phyloP scores from a whole-genome alignment of 2,329 filamentous ascomycete genomes.

The Colletotrichum euphorbiae region DNA sequence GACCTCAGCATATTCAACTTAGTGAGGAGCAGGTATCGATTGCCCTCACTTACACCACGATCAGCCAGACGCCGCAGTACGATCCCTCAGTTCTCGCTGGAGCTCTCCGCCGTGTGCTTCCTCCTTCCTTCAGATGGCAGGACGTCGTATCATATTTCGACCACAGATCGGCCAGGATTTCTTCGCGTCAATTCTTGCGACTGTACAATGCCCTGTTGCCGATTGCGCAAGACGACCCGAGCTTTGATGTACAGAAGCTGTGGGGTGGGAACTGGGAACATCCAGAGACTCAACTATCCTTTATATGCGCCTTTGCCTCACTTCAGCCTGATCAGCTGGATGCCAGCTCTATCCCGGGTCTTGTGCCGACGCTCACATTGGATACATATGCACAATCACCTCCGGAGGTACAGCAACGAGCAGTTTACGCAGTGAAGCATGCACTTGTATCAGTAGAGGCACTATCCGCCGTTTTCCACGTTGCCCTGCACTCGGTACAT shows the following conservation, averaged over 20 bases:
- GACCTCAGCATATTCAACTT: conserved; percentile 69
- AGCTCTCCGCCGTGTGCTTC: conserved; percentile 71
- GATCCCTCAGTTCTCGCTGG: conserved; percentile 68
- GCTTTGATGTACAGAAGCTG: conserved; percentile 85
- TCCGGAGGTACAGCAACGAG: conserved; percentile 63
- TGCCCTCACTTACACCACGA: conserved; percentile 75
- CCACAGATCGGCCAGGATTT: conserved; percentile 79
- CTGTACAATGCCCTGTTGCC: conserved; percentile 84
- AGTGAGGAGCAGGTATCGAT: conserved; percentile 85
- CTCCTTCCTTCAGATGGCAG: conserved; percentile 75
- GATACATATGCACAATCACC: conserved; percentile 65
- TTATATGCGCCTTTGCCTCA: conserved; percentile 87
- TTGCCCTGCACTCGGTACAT: conserved; percentile 70
- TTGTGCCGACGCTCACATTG: conserved; percentile 80
- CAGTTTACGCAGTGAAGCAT: conserved; percentile 77
- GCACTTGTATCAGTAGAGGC: conserved; percentile 91
- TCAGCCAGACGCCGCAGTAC: conserved; percentile 67
- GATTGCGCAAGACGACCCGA: conserved; percentile 70
- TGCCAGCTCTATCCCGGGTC: conserved; percentile 83
- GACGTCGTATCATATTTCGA: conserved; percentile 85
- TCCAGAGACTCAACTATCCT: conserved; percentile 90
- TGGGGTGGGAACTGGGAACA: conserved; percentile 94
- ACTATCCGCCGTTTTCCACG: conserved; percentile 75
- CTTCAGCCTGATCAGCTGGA: conserved; percentile 82
- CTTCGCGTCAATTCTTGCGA: conserved; percentile 81